These are phyloP conservation scores for Arachnomyces sp. DNA, from an alignment of 2,329 filamentous ascomycete genomes.

Conservation along the genomic window DNA sequence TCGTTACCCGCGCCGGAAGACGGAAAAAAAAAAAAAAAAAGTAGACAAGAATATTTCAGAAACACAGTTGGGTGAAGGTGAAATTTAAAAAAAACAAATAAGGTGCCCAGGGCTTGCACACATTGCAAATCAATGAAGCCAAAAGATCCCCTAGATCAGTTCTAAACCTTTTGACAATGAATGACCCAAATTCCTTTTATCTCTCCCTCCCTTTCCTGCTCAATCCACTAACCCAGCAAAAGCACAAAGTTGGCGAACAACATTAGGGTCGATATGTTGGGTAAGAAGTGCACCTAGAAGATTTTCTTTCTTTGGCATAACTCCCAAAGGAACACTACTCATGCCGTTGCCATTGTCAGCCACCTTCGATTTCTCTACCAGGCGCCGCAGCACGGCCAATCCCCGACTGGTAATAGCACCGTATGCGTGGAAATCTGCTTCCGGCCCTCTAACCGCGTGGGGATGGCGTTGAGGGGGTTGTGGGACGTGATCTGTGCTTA, in stretches of 20 bases:
- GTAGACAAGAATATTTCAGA: not conserved
- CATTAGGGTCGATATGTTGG: conserved; percentile 53
- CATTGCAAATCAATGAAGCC: too few species aligned
- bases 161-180: too few species aligned
- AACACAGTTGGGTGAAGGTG: not conserved
- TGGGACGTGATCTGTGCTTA: conserved; percentile 58
- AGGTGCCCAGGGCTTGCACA: too few species aligned
- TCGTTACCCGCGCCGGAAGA: not conserved
- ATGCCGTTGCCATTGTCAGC: conserved; percentile 40
- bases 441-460: conserved; percentile 28
- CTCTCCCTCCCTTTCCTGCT: too few species aligned
- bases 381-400: conserved; percentile 58
- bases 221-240: conserved; percentile 50
- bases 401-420: conserved; percentile 58
- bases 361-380: conserved; percentile 59
- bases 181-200: conserved; percentile 9
- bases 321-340: conserved; percentile 49
- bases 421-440: conserved; percentile 36
- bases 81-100: too few species aligned
- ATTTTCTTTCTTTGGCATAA: conserved; percentile 60
- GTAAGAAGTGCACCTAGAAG: conserved; percentile 62
- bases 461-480: conserved; percentile 34
- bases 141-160: too few species aligned
- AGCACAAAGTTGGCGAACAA: conserved; percentile 61
- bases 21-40: not conserved